Conservation (phyloP, 495 filamentous ascomycete genomes). For the Talaromyces nanjingensis region DNA sequence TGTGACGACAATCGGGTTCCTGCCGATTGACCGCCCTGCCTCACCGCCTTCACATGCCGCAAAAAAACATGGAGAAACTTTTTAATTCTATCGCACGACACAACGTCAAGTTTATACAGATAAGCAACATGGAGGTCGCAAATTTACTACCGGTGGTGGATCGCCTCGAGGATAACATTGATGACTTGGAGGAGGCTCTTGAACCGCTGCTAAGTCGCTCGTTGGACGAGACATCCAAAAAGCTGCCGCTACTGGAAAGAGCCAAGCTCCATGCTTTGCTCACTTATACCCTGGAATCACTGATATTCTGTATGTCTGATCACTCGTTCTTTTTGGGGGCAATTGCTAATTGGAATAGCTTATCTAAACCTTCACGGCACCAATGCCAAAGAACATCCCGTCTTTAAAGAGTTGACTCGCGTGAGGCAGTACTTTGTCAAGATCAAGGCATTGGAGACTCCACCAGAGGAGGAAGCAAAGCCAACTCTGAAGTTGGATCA, state of each 20-base stretch:
- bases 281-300: slow-evolving; percentile 85
- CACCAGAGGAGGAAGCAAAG: slow-evolving; percentile 42
- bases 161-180: slow-evolving; percentile 65
- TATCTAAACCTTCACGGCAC: slow-evolving; percentile 73
- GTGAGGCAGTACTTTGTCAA: slow-evolving; percentile 92
- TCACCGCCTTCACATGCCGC: slow-evolving; percentile 8
- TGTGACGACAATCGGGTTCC: not conserved
- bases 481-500: slow-evolving; percentile 66
- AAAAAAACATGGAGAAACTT: not conserved
- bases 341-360: slow-evolving; percentile 40
- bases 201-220: slow-evolving; percentile 56
- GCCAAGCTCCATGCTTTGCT: slow-evolving; percentile 82
- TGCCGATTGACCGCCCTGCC: not conserved
- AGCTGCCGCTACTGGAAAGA: slow-evolving; percentile 85
- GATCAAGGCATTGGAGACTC: slow-evolving; percentile 60
- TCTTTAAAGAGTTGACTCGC: slow-evolving; percentile 76
- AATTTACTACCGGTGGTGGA: slow-evolving; percentile 52
- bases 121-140: slow-evolving; percentile 31
- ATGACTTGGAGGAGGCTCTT: slow-evolving; percentile 68
- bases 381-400: slow-evolving; percentile 73
- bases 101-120: not conserved
- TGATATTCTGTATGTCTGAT: slow-evolving; percentile 68
- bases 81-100: not conserved
- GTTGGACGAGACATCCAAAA: slow-evolving; percentile 57
- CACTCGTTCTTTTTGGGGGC: not conserved